phyloP scores from a whole-genome alignment of 345 rosid genomes.

The Schrenkiella parvula region DNA sequence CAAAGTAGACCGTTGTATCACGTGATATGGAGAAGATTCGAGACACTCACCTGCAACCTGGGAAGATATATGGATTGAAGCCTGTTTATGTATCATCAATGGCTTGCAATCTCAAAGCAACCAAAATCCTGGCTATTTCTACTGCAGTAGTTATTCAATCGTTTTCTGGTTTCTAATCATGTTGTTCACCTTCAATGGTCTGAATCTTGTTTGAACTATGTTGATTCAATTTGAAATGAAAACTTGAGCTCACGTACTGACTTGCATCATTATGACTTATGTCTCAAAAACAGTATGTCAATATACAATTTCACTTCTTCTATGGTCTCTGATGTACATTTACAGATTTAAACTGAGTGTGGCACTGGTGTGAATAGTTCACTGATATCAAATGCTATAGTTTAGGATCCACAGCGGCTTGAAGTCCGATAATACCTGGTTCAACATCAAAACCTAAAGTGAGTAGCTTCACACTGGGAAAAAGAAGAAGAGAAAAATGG shows the following conservation, averaged over 20 bases:
- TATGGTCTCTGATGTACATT: background rate
- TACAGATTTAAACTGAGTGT: background rate
- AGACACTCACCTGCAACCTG: constrained; percentile 1
- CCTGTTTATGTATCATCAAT: background rate
- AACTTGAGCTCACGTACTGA: background rate
- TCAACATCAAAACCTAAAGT: constrained; percentile 3
- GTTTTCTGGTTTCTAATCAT: constrained; percentile 1
- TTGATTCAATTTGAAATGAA: background rate
- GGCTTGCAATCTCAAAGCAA: constrained; percentile 8
- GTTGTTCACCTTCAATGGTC: constrained; percentile 2
- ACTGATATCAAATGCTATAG: constrained; percentile 11
- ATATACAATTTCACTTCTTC: constrained; percentile 11
- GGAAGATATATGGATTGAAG: constrained; percentile 18
- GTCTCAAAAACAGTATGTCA: background rate
- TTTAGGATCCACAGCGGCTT: constrained; percentile 52
- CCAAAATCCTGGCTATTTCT: background rate
- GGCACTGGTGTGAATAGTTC: background rate
- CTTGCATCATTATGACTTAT: background rate
- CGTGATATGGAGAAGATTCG: background rate
- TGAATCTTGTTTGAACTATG: constrained; percentile 8
- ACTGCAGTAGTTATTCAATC: background rate
- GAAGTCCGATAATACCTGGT: constrained; percentile 85
- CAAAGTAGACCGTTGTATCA: background rate
- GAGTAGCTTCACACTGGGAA: background rate
- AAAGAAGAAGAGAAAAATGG: background rate